These are phyloP conservation scores for Bassia scoparia DNA, from an alignment of 148 eudicot genomes.

Conservation along the genomic window DNA sequence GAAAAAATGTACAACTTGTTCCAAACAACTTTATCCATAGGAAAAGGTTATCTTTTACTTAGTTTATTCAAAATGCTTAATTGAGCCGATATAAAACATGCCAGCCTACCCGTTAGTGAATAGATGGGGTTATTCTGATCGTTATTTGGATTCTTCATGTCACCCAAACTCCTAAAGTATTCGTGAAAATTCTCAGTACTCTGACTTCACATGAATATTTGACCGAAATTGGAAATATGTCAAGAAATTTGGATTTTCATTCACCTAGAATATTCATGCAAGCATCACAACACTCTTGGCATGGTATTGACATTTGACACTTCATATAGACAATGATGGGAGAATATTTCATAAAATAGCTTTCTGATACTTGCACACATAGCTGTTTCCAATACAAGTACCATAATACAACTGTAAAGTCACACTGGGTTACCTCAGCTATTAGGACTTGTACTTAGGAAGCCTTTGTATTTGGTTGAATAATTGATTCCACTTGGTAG, in stretches of 20 bases:
- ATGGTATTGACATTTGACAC: neutral
- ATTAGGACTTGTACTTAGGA: neutral
- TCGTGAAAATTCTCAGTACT: too few species aligned
- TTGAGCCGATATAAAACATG: neutral
- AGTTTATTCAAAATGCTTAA: neutral
- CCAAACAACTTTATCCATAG: constrained; percentile 84
- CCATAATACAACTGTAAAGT: neutral
- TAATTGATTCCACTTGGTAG: neutral
- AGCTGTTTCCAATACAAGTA: neutral
- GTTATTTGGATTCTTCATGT: neutral
- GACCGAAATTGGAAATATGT: too few species aligned
- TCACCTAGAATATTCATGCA: neutral
- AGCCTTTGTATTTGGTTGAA: neutral
- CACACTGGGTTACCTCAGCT: neutral
- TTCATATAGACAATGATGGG: too few species aligned
- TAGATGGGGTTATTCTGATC: neutral
- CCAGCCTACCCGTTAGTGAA: neutral
- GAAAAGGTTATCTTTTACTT: constrained; percentile 50
- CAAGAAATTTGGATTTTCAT: too few species aligned
- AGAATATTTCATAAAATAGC: too few species aligned
- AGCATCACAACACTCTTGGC: neutral
- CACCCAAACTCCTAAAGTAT: too few species aligned
- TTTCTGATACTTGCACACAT: too few species aligned
- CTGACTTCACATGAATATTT: too few species aligned
- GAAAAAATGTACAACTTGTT: constrained; percentile 89